Evolutionary conservation across 1,284 basidiomycete genomes (phyloP).

Genomic region (Tylopilus sp.): DNA sequence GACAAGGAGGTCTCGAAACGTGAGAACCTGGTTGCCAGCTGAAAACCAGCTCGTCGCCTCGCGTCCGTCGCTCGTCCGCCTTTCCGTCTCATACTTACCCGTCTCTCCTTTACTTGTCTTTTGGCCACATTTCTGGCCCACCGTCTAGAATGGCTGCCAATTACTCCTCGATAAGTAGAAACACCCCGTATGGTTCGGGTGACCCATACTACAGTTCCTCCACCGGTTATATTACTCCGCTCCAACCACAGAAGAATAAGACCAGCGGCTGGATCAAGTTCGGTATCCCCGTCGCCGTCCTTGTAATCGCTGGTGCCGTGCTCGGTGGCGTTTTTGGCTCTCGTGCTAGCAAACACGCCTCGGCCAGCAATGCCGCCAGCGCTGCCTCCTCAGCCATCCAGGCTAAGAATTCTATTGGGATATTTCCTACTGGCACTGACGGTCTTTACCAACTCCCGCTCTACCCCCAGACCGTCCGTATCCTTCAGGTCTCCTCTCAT

Average conservation of each 20-base stretch:
- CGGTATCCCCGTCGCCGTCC: constrained; percentile 51
- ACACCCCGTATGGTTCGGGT: constrained; percentile 48
- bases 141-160: constrained; percentile 34
- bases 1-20: background rate
- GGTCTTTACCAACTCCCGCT: constrained; percentile 74
- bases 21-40: constrained; percentile 18
- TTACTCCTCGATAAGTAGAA: constrained; percentile 45
- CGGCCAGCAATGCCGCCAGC: constrained; percentile 28
- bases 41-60: background rate
- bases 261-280: constrained; percentile 52
- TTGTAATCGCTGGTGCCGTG: constrained; percentile 60
- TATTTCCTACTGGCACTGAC: constrained; percentile 74
- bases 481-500: constrained; percentile 1
- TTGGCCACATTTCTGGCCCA: constrained; percentile 13
- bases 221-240: constrained; percentile 59
- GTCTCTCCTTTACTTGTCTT: constrained; percentile 29
- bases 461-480: constrained; percentile 81
- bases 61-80: background rate
- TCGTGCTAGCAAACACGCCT: constrained; percentile 43
- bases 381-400: constrained; percentile 52
- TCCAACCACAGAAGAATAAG: constrained; percentile 35
- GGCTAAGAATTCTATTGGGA: constrained; percentile 58
- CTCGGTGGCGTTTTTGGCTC: constrained; percentile 67
- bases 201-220: constrained; percentile 67
- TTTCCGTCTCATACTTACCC: constrained; percentile 9